These are phyloP conservation scores for Phytophthora idaei DNA, from an alignment of 352 stramenopile species.

Conservation along the genomic window DNA sequence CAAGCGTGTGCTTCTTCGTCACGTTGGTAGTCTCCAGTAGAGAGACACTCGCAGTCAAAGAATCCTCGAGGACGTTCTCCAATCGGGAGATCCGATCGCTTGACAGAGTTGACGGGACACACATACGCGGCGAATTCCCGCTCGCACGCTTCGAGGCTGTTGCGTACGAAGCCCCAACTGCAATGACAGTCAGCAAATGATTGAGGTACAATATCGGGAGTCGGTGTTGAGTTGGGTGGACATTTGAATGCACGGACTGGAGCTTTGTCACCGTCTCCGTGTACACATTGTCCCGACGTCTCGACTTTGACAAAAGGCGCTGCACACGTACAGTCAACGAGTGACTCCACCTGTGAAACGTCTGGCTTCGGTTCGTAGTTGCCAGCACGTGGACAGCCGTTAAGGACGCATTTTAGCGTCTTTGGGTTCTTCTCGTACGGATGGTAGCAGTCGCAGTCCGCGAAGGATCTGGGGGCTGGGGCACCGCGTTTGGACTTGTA, in stretches of 20 bases:
- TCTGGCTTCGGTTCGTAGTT: conserved; percentile 73
- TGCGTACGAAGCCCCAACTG: conserved; percentile 74
- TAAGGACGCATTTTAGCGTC: conserved; percentile 58
- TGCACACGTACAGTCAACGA: conserved; percentile 77
- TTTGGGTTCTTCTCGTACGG: conserved; percentile 75
- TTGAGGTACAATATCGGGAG: conserved; percentile 33
- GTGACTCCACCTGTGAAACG: conserved; percentile 45
- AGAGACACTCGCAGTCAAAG: conserved; percentile 74
- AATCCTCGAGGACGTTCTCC: conserved; percentile 61
- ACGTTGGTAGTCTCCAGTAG: conserved; percentile 47
- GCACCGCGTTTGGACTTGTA: conserved; percentile 54
- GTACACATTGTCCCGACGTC: conserved; percentile 71
- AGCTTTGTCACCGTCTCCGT: conserved; percentile 8
- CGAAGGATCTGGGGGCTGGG: conserved; percentile 45
- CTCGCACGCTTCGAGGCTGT: conserved; percentile 47
- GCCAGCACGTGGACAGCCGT: conserved; percentile 66
- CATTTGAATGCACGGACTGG: conserved; percentile 37
- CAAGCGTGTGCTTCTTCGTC: conserved; percentile 70
- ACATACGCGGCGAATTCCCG: conserved; percentile 60
- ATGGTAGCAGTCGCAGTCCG: conserved; percentile 74
- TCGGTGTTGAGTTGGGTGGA: conserved; percentile 41
- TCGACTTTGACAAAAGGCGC: conserved; percentile 72
- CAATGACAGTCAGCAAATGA: conserved; percentile 81
- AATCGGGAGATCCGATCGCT: conserved; percentile 43
- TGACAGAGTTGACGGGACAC: conserved; percentile 66